These are phyloP conservation scores for Linum trigynum DNA, from an alignment of 345 rosid species.

Conservation along the genomic window DNA sequence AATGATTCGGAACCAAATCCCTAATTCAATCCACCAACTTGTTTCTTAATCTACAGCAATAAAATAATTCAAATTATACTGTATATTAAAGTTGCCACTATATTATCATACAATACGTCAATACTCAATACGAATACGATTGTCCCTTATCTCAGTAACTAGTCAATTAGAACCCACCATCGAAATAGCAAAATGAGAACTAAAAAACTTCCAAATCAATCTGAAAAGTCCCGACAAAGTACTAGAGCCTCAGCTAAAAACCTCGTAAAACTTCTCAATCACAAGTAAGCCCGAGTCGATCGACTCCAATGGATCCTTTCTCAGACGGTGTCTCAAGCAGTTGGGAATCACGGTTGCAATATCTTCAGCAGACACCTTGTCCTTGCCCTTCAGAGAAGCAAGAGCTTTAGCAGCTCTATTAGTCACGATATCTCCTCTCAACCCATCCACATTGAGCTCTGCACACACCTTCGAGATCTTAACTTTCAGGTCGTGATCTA, in stretches of 20 bases:
- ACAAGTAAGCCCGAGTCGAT: conserved; percentile 88
- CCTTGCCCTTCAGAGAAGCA: conserved; percentile 81
- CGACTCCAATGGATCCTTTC: conserved; percentile 95
- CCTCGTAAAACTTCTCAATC: conserved; percentile 80
- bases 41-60: no score
- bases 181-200: no score
- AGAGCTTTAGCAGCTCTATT: conserved; percentile 96
- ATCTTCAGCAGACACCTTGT: conserved; percentile 69
- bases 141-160: no score
- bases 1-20: no score
- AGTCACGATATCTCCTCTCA: conserved; percentile 93
- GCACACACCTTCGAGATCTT: conserved; percentile 93
- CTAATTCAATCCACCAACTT: no score
- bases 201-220: no score
- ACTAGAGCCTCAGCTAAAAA: conserved; percentile 43
- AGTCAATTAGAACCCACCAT: no score
- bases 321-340: conserved; percentile 90
- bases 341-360: conserved; percentile 96
- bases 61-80: no score
- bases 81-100: no score
- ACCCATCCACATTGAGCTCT: conserved; percentile 86
- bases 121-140: no score
- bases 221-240: no score
- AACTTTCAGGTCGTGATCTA: conserved; percentile 72
- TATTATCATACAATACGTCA: no score